These are phyloP conservation scores for Boletus eberwhitei DNA, from an alignment of 768 basidiomycete genomes.

Conservation along the genomic window DNA sequence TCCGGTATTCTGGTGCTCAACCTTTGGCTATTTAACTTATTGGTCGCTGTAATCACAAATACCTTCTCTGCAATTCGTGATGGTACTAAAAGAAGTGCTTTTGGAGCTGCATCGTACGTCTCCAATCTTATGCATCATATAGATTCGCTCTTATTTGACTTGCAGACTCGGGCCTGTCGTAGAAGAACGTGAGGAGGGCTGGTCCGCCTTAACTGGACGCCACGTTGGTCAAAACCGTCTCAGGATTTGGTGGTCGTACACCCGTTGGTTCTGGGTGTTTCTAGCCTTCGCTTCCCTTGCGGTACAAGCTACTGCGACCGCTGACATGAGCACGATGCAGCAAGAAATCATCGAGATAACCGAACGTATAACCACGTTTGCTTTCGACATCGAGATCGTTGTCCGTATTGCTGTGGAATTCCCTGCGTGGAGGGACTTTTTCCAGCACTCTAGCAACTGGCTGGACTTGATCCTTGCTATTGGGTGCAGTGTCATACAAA, in stretches of 20 bases:
- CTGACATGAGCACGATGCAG: conserved; percentile 46
- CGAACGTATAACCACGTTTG: conserved; percentile 74
- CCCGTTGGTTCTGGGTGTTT: conserved; percentile 70
- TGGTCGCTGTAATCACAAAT: conserved; percentile 94
- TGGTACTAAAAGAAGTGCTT: conserved; percentile 88
- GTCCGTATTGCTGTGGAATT: conserved; percentile 67
- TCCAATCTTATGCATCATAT: not conserved
- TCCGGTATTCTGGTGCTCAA: conserved; percentile 81
- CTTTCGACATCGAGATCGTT: conserved; percentile 86
- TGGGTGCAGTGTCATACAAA: conserved; percentile 74
- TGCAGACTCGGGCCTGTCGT: conserved; percentile 37
- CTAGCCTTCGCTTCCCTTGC: conserved; percentile 69
- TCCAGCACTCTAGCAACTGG: conserved; percentile 57
- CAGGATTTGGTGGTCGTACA: conserved; percentile 54
- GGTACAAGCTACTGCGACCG: conserved; percentile 67
- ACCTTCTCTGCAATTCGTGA: conserved; percentile 85
- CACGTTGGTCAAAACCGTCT: conserved; percentile 45
- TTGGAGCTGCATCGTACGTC: conserved; percentile 60
- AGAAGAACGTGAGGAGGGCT: conserved; percentile 64
- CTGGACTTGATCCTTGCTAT: conserved; percentile 77
- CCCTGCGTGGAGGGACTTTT: conserved; percentile 83
- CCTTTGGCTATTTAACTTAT: conserved; percentile 90
- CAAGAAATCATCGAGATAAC: conserved; percentile 51
- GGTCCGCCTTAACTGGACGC: conserved; percentile 48
- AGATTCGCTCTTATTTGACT: not conserved